Evolutionary conservation across 345 rosid species (phyloP).

Genomic region (Microthlaspi erraticum): DNA sequence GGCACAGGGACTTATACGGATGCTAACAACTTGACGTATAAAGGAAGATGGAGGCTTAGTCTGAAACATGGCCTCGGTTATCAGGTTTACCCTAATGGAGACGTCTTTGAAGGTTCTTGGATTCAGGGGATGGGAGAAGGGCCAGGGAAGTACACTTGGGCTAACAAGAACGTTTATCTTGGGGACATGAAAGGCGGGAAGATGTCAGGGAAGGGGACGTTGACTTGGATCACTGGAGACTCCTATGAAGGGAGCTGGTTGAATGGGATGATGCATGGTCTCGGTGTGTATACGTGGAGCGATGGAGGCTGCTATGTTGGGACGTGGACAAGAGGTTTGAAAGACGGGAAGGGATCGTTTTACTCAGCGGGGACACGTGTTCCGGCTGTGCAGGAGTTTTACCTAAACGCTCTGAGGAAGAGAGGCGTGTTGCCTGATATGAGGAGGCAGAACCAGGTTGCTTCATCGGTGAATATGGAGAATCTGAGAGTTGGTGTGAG

Average conservation of each 20-base stretch:
- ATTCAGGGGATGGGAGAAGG: conserved; percentile 89
- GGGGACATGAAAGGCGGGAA: conserved; percentile 97
- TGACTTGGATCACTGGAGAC: conserved; percentile 82
- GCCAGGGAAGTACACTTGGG: conserved; percentile 93
- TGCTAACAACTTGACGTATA: conserved; percentile 61
- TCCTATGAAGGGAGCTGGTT: conserved; percentile 95
- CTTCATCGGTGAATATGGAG: conserved; percentile 74
- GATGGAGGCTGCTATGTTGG: conserved; percentile 91
- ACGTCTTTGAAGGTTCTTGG: conserved; percentile 94
- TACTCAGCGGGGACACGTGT: conserved; percentile 82
- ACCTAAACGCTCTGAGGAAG: conserved; percentile 79
- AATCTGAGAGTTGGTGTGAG: conserved; percentile 57
- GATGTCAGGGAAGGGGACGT: conserved; percentile 93
- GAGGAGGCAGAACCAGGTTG: conserved; percentile 69
- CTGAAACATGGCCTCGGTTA: conserved; percentile 90
- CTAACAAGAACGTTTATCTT: conserved; percentile 69
- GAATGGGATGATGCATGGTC: conserved; percentile 93
- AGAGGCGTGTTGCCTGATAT: conserved; percentile 88
- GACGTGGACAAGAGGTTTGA: conserved; percentile 91
- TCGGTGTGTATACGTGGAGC: conserved; percentile 92
- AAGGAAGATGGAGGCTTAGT: conserved; percentile 90
- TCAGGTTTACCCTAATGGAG: conserved; percentile 79
- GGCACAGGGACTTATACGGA: conserved; percentile 73
- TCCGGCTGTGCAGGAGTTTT: conserved; percentile 72
- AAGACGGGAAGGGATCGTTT: conserved; percentile 96